A percentile compares a stretch with the other conserved stretches of the same genome.
Conservation (phyloP, 1,284 basidiomycete species). For the Anthracocystis walkeri region DNA sequence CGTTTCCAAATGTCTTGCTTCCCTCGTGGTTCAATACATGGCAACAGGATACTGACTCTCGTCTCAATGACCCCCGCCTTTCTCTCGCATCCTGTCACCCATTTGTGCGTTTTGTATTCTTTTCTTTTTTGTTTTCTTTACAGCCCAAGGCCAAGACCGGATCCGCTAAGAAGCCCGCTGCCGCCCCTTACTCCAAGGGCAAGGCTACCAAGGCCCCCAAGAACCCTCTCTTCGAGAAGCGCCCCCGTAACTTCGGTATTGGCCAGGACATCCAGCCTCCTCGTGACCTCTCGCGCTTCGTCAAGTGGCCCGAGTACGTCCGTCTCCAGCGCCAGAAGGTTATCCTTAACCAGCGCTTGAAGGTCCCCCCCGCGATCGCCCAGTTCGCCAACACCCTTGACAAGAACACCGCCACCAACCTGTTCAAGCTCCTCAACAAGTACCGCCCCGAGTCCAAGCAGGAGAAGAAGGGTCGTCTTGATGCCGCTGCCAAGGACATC, state of each 20-base stretch:
- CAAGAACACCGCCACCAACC: constrained; percentile 98
- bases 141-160: constrained; percentile 68
- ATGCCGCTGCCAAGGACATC: constrained; percentile 79
- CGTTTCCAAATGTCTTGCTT: constrained; percentile 40
- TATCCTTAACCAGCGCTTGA: constrained; percentile 96
- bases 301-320: constrained; percentile 99
- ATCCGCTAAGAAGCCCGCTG: constrained; percentile 65
- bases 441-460: constrained; percentile 91
- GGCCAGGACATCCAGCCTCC: constrained; percentile 94
- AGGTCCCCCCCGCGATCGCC: constrained; percentile 97
- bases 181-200: constrained; percentile 66
- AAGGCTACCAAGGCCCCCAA: constrained; percentile 75
- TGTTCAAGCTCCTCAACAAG: constrained; percentile 99
- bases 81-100: constrained; percentile 12
- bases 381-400: constrained; percentile 98
- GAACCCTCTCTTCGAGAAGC: constrained; percentile 95
- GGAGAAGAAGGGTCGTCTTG: constrained; percentile 96
- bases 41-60: constrained; percentile 64
- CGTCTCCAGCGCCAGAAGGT: constrained; percentile 98
- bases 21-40: constrained; percentile 40
- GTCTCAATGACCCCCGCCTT: constrained; percentile 66
- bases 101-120: constrained; percentile 3
- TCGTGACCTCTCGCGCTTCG: constrained; percentile 94
- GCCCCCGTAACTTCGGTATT: constrained; percentile 92
- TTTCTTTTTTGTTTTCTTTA: constrained; percentile 20